phyloP scores from a whole-genome alignment of 2,329 filamentous ascomycete genomes.

The Phialophora chinensis region DNA sequence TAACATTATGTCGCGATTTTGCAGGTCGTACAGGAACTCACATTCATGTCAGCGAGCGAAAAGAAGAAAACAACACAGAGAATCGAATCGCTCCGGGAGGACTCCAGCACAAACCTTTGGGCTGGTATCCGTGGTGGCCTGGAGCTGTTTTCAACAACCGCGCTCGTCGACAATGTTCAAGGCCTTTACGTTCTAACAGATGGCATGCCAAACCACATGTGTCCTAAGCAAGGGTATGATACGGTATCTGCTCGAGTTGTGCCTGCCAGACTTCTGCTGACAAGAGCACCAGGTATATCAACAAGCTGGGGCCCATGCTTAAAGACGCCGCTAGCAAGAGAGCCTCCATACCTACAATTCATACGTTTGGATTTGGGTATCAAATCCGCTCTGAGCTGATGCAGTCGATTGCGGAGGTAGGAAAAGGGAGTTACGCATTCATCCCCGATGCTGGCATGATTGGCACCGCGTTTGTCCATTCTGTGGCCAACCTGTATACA shows the following conservation, averaged over 20 bases:
- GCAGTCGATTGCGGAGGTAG: slow-evolving; percentile 65
- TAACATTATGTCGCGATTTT: neutral
- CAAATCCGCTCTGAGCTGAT: slow-evolving; percentile 59
- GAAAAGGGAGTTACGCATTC: slow-evolving; percentile 65
- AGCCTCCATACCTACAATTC: slow-evolving; percentile 49
- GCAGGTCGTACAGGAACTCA: slow-evolving; percentile 53
- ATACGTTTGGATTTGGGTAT: slow-evolving; percentile 64
- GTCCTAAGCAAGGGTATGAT: slow-evolving; percentile 53
- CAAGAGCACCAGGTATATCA: slow-evolving; percentile 51
- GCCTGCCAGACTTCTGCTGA: slow-evolving; percentile 1
- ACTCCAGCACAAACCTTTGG: slow-evolving; percentile 63
- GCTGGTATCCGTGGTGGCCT: slow-evolving; percentile 61
- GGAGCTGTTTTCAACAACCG: slow-evolving; percentile 51
- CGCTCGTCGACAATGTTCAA: slow-evolving; percentile 42
- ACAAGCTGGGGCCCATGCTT: slow-evolving; percentile 54
- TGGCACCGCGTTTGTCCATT: slow-evolving; percentile 65
- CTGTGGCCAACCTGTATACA: slow-evolving; percentile 65
- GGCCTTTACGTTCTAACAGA: slow-evolving; percentile 46
- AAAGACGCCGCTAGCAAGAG: slow-evolving; percentile 42
- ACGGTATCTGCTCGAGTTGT: neutral
- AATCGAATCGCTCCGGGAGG: slow-evolving; percentile 52
- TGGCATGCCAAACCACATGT: slow-evolving; percentile 60
- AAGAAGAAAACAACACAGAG: slow-evolving; percentile 53
- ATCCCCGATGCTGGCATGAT: slow-evolving; percentile 69
- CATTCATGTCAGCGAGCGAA: slow-evolving; percentile 54